Conservation (phyloP, 2,329 filamentous ascomycete species). For the Talaromyces sp. region DNA sequence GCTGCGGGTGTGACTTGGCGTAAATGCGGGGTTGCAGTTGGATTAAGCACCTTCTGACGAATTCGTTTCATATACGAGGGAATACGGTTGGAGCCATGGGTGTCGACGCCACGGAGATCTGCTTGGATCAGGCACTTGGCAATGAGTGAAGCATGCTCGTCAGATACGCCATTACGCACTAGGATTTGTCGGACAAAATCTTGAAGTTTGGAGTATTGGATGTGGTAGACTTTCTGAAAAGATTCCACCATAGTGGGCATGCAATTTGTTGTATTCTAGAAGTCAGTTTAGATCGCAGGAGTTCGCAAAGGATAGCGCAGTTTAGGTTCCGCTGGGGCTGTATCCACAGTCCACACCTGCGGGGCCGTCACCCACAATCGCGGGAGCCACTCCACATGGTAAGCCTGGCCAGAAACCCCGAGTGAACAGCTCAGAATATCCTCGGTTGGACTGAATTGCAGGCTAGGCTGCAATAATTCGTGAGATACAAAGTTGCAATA, state of each 20-base stretch:
- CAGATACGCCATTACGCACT: constrained; percentile 50
- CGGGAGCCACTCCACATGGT: too few species aligned
- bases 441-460: too few species aligned
- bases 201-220: constrained; percentile 11
- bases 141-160: constrained; percentile 56
- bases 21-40: constrained; percentile 55
- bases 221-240: neutral
- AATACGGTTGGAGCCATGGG: constrained; percentile 71
- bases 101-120: constrained; percentile 73
- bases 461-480: too few species aligned
- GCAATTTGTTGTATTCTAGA: neutral
- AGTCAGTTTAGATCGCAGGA: too few species aligned
- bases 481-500: too few species aligned
- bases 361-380: too few species aligned
- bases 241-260: neutral
- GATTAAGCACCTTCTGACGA: constrained; percentile 62
- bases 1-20: constrained; percentile 64
- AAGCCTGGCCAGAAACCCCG: too few species aligned
- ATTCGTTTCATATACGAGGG: constrained; percentile 72
- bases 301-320: too few species aligned
- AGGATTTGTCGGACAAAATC: constrained; percentile 27
- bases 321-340: too few species aligned
- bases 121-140: constrained; percentile 66
- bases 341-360: too few species aligned
- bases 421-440: too few species aligned